Percentiles rank a stretch among this genome's conserved stretches.
phyloP scores from a whole-genome alignment of 2,329 filamentous ascomycete genomes.

The Penicillium sp. region DNA sequence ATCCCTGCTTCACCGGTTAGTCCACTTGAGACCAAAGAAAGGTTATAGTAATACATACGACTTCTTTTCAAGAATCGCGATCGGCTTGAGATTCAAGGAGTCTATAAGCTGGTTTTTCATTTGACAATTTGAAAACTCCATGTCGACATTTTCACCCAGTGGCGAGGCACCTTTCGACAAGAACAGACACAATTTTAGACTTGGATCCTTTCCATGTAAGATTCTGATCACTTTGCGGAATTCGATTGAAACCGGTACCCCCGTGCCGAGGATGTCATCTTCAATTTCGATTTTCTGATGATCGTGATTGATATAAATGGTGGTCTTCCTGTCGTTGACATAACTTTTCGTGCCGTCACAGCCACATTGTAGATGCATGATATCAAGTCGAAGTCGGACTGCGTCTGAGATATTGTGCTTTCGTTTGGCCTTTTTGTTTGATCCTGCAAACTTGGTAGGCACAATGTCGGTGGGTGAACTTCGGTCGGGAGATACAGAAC shows the following conservation, averaged over 20 bases:
- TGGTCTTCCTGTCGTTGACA: conserved; percentile 3
- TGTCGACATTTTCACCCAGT: conserved; percentile 22
- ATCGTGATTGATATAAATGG: conserved; percentile 16
- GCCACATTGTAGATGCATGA: conserved; percentile 25
- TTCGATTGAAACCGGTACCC: conserved; percentile 10
- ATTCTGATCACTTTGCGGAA: conserved; percentile 25
- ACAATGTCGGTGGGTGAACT: conserved; percentile 36
- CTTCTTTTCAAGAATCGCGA: conserved; percentile 20
- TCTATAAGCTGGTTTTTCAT: conserved; percentile 24
- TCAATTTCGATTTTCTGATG: conserved; percentile 8
- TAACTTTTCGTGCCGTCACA: conserved; percentile 7
- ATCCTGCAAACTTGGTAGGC: conserved; percentile 27
- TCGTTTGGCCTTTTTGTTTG: conserved; percentile 17
- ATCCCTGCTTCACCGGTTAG: conserved; percentile 19
- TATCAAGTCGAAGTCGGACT: conserved; percentile 13
- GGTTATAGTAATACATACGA: conserved; percentile 22
- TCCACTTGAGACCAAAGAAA: background rate
- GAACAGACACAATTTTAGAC: conserved; percentile 31
- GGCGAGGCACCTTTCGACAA: conserved; percentile 22
- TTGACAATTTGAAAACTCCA: conserved; percentile 28
- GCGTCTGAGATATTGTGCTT: conserved; percentile 6
- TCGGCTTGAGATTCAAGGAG: conserved; percentile 9
- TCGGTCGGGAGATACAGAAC: conserved; percentile 5
- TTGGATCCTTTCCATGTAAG: conserved; percentile 18
- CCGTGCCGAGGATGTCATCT: background rate